Evolutionary conservation across 129 eudicot species (phyloP), one percentile per base, ranked within the genome.

Genomic region (Escallonia rubra): DNA sequence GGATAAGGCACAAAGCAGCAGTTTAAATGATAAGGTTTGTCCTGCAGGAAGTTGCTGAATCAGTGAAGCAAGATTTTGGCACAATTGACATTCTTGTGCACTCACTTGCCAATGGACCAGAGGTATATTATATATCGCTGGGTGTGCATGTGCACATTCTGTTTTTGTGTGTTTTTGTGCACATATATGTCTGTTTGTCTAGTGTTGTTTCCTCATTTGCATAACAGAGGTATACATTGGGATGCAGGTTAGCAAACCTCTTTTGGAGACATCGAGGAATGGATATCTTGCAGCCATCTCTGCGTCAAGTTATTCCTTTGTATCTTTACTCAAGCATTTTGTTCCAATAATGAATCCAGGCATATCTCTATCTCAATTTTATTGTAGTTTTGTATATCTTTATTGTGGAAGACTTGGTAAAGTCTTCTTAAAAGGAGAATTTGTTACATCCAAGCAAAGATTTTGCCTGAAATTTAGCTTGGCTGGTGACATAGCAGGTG

Each of bases 261-360:
- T 91, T 9, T 76, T 86, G 62, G 98, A 88, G 77, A 91, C 98
- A 72, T 91, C 98, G 41, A 83, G 98, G 77, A 14, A 88, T 10
- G 98, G 98, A 16, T 91, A 91, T 75, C 91, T 91, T 74, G 90
- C 98, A 45, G 98, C 98, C 16, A 64, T 91, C 51, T 91, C 98
- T 46, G 98, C 98, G 8, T 91, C 98, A 4, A 91, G 98, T 74
- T 91, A 91, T 68, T 91, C 98, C 43, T 91, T 81, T 69, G 84
- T 88, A 43, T 91, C 96, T 70, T 75, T 91, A 60, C 89, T 91
- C 64, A 76, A 88, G 73, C 95, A 88, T 76, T 91, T 91, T 73
- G 76, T 84, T 72, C 98, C 98, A 65, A 91, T 91, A 68, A 91
- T 91, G 91, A 88, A 91, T 76, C 95, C 94, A 39, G 98, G 98